These are phyloP conservation scores for Dictyostelium brefeldianum DNA, from an alignment of 78 protist species.

Conservation along the genomic window DNA sequence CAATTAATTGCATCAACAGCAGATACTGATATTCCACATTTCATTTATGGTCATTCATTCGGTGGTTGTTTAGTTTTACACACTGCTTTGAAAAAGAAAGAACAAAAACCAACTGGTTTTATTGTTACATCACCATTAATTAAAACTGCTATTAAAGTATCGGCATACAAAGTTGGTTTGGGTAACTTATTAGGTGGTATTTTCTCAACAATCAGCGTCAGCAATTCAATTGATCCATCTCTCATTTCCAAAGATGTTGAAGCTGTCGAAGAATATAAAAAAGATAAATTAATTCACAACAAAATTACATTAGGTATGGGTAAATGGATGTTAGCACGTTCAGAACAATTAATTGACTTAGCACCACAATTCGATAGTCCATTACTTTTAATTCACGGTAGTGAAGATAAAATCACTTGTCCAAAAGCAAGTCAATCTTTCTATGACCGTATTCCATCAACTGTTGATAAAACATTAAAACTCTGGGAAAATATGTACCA, in stretches of 20 bases:
- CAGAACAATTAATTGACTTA: constrained; percentile 31
- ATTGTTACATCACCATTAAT: constrained; percentile 75
- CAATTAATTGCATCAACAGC: constrained; percentile 54
- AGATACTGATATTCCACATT: constrained; percentile 45
- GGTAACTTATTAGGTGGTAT: constrained; percentile 37
- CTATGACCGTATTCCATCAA: constrained; percentile 51
- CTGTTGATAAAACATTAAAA: constrained; percentile 62
- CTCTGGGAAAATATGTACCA: constrained; percentile 71
- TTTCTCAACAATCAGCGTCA: neutral
- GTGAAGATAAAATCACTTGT: constrained; percentile 73
- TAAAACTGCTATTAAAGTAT: constrained; percentile 30
- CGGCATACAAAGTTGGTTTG: constrained; percentile 12
- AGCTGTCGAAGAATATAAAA: constrained; percentile 18
- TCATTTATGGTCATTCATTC: constrained; percentile 73
- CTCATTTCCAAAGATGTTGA: constrained; percentile 33
- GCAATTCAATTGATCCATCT: constrained; percentile 23
- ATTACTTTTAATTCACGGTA: constrained; percentile 61
- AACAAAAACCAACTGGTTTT: constrained; percentile 48
- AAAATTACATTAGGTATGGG: constrained; percentile 71
- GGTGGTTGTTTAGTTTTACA: constrained; percentile 80
- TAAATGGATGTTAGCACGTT: constrained; percentile 44
- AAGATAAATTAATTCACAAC: constrained; percentile 29
- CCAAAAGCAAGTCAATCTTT: constrained; percentile 66
- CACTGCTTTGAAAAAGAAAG: constrained; percentile 38
- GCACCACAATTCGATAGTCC: constrained; percentile 67